Percentiles rank a stretch among this genome's conserved stretches.
Evolutionary conservation across 2,329 filamentous ascomycete species (phyloP).

Genomic region (Trichoderma oligosporum): DNA sequence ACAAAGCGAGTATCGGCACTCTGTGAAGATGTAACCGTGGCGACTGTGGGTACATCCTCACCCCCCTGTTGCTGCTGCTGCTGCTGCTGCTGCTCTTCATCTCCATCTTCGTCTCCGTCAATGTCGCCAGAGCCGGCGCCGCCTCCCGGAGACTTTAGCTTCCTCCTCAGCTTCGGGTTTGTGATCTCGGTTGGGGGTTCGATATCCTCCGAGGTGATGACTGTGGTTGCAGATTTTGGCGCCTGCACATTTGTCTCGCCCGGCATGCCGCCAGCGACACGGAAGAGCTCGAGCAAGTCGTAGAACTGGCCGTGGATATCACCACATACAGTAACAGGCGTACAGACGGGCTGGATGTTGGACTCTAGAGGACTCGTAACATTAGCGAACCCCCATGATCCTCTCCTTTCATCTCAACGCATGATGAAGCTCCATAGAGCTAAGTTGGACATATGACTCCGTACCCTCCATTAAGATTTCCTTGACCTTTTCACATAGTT

Average conservation of each 20-base stretch:
- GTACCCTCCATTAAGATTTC: constrained; percentile 97
- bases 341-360: constrained; percentile 96
- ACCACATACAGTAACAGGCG: constrained; percentile 93
- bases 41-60: not conserved
- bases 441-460: constrained; percentile 8
- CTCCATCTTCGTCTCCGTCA: constrained; percentile 46
- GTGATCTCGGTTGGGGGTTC: constrained; percentile 88
- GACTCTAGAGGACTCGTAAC: constrained; percentile 61
- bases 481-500: constrained; percentile 97
- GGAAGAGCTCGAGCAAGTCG: constrained; percentile 93
- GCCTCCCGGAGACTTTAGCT: constrained; percentile 56
- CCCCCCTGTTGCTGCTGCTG: constrained; percentile 28
- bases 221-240: constrained; percentile 63
- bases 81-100: constrained; percentile 32
- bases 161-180: constrained; percentile 80
- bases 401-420: not conserved
- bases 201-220: constrained; percentile 87
- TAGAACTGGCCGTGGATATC: constrained; percentile 99
- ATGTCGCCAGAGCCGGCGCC: constrained; percentile 48
- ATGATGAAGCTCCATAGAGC: too few species aligned
- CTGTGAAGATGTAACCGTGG: constrained; percentile 38
- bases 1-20: constrained; percentile 56
- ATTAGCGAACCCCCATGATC: not conserved
- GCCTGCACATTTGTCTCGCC: constrained; percentile 69
- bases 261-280: constrained; percentile 94